A percentile compares a stretch with the other conserved stretches of the same genome.
Evolutionary conservation across 441 rosid genomes (phyloP).

Genomic region (Populus tomentosa): DNA sequence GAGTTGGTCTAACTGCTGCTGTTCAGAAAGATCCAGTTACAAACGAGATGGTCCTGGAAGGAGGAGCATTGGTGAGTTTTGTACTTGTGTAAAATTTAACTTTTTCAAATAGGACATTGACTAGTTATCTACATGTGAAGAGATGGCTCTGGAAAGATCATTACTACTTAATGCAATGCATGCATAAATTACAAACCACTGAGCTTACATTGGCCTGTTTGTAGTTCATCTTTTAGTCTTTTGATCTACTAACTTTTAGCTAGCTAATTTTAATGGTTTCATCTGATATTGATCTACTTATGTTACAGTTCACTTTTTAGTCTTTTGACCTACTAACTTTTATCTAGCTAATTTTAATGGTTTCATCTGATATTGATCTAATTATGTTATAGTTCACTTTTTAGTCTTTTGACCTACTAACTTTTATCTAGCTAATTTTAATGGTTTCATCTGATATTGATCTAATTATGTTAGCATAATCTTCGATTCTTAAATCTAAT

Average conservation of each 20-base stretch:
- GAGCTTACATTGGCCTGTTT: neutral
- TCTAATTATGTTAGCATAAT: neutral
- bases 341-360: neutral
- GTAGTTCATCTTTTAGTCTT: neutral
- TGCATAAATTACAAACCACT: too few species aligned
- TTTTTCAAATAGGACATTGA: neutral
- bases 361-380: neutral
- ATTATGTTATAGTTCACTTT: neutral
- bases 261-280: neutral
- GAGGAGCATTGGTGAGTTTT: conserved; percentile 92
- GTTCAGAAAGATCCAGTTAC: conserved; percentile 97
- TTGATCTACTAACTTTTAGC: neutral
- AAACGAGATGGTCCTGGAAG: conserved; percentile 99
- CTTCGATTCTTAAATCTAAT: neutral
- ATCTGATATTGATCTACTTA: neutral
- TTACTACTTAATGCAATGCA: too few species aligned
- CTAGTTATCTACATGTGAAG: neutral
- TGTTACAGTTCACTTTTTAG: neutral
- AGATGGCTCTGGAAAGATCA: neutral
- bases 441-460: neutral
- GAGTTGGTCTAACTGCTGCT: conserved; percentile 99
- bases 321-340: neutral
- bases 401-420: neutral
- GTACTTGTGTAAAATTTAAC: neutral
- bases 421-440: neutral